A percentile compares a stretch with the other conserved stretches of the same genome.
These are phyloP conservation scores for Curvularia verruculosa DNA, from an alignment of 2,329 filamentous ascomycete species.

Conservation along the genomic window DNA sequence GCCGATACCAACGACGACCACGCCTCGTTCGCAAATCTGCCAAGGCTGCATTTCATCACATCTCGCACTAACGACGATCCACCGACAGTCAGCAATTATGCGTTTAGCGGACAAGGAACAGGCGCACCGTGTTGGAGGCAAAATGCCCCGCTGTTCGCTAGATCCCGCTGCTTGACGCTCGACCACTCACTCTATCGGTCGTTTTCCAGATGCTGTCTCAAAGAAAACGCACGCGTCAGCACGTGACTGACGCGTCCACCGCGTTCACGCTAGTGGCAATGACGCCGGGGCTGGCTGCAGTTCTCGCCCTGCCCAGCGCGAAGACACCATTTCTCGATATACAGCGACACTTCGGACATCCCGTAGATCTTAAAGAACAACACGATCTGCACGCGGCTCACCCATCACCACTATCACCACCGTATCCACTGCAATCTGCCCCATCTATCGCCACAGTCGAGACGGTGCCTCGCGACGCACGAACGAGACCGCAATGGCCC, in stretches of 20 bases:
- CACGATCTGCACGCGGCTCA: background rate
- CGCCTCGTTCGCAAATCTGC: conserved; percentile 23
- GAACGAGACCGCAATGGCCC: conserved; percentile 34
- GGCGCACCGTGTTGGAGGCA: background rate
- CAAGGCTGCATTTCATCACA: conserved; percentile 29
- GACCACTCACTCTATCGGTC: background rate
- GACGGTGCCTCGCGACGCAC: background rate
- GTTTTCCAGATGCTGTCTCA: background rate
- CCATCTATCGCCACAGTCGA: background rate
- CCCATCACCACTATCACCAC: conserved; percentile 1
- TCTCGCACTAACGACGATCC: conserved; percentile 9
- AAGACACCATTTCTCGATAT: conserved; percentile 8
- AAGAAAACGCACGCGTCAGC: conserved; percentile 3
- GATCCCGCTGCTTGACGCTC: background rate
- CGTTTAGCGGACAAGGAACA: conserved; percentile 1
- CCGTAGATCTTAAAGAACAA: conserved; percentile 3
- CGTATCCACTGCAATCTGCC: conserved; percentile 5
- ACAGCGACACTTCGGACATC: conserved; percentile 14
- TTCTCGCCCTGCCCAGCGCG: background rate
- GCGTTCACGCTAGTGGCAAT: conserved; percentile 26
- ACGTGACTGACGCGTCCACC: conserved; percentile 27
- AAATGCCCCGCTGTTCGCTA: background rate
- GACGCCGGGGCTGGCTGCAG: background rate
- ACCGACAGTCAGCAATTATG: background rate
- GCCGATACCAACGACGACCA: conserved; percentile 24